These are phyloP conservation scores for Truncatella angustata DNA, from an alignment of 2,329 filamentous ascomycete genomes.

Conservation along the genomic window DNA sequence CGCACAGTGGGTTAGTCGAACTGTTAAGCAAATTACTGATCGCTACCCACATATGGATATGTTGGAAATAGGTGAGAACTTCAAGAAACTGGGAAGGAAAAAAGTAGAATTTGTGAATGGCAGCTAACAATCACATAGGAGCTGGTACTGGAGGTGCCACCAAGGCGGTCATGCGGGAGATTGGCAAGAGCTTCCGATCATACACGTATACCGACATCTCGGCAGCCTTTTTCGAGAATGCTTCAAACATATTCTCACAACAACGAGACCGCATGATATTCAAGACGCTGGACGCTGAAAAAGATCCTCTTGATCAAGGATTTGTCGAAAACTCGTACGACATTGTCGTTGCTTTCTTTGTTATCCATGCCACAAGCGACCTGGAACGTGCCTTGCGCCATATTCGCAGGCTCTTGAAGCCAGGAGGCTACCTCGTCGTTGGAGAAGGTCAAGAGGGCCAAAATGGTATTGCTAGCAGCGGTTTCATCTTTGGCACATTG, in stretches of 20 bases:
- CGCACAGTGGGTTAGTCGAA: constrained; percentile 5
- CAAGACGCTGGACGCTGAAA: constrained; percentile 27
- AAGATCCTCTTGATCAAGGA: constrained; percentile 26
- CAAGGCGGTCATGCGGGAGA: too few relatives aligned
- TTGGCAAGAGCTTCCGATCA: too few relatives aligned
- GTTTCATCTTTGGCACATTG: constrained; percentile 30
- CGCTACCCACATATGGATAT: constrained; percentile 10
- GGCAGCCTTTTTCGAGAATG: constrained; percentile 38
- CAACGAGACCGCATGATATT: constrained; percentile 27
- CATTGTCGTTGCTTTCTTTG: not conserved
- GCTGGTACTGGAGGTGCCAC: too few relatives aligned
- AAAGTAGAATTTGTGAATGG: too few relatives aligned
- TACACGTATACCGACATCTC: too few relatives aligned
- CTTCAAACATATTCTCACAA: constrained; percentile 23
- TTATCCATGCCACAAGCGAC: not conserved
- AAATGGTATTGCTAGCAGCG: not conserved
- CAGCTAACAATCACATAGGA: too few relatives aligned
- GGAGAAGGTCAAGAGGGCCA: constrained; percentile 1
- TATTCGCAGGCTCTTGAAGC: constrained; percentile 6
- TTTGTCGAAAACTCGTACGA: constrained; percentile 27
- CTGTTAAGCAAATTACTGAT: constrained; percentile 9
- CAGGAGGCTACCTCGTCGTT: constrained; percentile 33
- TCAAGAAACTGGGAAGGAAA: too few relatives aligned
- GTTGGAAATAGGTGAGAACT: not conserved
- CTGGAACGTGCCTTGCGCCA: not conserved